Evolutionary conservation across 257 asterid species (phyloP), one percentile per base, ranked within the genome.

Genomic region (Nicotiana tabacum): DNA sequence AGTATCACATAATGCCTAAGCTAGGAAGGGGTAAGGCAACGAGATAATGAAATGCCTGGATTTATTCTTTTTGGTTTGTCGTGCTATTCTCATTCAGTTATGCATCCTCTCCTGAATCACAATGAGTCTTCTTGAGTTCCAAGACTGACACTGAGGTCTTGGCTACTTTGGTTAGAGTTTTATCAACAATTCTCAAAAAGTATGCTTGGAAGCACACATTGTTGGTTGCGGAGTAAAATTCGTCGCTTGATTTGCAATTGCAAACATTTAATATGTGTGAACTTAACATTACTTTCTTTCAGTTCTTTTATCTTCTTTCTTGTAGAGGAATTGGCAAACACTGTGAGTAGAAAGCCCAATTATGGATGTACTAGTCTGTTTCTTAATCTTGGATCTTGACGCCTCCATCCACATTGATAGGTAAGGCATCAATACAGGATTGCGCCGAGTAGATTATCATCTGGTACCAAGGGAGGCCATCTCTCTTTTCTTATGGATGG

Each of bases 371-470:
- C 64, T 51, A 24, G 27, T 51, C 46, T 76, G 62, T 51, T 76
- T 60, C 64, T 3, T 29, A 48, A 29, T 61, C 29, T 65, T 76
- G 27, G 80, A 51, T 76, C 64, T 76, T 76, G 46, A 76, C 39
- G 29, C 65, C 65, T 51, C 80, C 65, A 51, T 76, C 65, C 64
- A 16, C 65, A 51, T 88, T 81, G 77, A 77, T 91, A 96, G 99
- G 97, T 93, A 90, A 94, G 92, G 89, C 89, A 89, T 87, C 95
- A 87, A 82, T 94, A 93, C 90, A 90, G 94, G 85, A 89, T 96
- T 43, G 93, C 97, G 30, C 96, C 98, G 61, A 90, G 83, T 86
- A 83, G 92, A 21, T 48, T 89, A 83, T 82, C 91, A 76, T 51
- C 62, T 51, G 77, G 76, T 82, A 57, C 80, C 62, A 80, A 81